Evolutionary conservation across 768 basidiomycete species (phyloP).

Genomic region (Cantharellus cinnabarinus): DNA sequence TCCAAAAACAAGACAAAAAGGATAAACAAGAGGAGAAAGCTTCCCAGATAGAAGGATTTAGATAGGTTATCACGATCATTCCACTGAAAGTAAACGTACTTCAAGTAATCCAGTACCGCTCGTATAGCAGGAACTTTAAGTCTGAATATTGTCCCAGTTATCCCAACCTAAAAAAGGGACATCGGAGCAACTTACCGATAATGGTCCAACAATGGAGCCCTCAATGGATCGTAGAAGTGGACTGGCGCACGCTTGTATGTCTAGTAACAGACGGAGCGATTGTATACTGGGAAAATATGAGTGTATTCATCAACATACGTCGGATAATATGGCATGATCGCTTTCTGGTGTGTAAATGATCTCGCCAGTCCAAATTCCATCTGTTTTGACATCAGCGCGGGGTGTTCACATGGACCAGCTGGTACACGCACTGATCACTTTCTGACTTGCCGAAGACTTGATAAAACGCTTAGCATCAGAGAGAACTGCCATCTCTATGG

Average conservation of each 20-base stretch:
- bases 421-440: constrained; percentile 43
- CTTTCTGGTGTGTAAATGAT: constrained; percentile 84
- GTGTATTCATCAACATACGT: constrained; percentile 26
- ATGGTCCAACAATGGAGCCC: constrained; percentile 84
- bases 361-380: constrained; percentile 28
- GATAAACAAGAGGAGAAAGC: constrained; percentile 63
- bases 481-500: constrained; percentile 81
- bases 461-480: constrained; percentile 77
- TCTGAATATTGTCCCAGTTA: constrained; percentile 18
- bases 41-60: constrained; percentile 13
- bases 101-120: constrained; percentile 71
- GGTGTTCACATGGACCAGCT: not conserved
- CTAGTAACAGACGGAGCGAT: constrained; percentile 20
- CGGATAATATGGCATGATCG: constrained; percentile 73
- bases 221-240: constrained; percentile 87
- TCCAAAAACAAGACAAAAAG: constrained; percentile 69
- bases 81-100: constrained; percentile 25
- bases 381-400: not conserved
- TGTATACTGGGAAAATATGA: not conserved
- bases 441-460: constrained; percentile 73
- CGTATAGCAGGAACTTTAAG: constrained; percentile 88
- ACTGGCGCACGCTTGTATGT: constrained; percentile 85
- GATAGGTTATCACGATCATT: not conserved
- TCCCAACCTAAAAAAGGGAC: constrained; percentile 9
- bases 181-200: constrained; percentile 38